phyloP scores from a whole-genome alignment of 2,329 filamentous ascomycete species.

The Neoascochyta sp. region DNA sequence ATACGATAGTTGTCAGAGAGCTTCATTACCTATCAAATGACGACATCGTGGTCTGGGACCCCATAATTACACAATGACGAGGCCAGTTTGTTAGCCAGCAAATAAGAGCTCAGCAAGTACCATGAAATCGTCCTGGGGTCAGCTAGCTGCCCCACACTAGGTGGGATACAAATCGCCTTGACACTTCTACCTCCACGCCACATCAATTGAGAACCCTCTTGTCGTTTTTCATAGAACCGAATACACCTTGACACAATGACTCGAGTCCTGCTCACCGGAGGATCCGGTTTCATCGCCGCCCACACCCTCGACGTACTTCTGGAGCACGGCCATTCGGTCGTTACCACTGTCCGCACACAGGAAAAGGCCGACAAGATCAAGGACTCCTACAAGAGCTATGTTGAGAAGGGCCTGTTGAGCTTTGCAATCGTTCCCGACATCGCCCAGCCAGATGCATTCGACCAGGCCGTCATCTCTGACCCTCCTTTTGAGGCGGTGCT shows the following conservation, averaged over 20 bases:
- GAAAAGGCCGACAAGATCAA: slow-evolving; percentile 61
- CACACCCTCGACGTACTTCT: slow-evolving; percentile 60
- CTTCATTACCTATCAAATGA: too few relatives aligned
- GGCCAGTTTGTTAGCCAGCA: too few relatives aligned
- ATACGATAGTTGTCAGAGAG: too few relatives aligned
- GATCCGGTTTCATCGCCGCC: slow-evolving; percentile 63
- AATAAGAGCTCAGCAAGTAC: too few relatives aligned
- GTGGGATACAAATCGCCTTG: too few relatives aligned
- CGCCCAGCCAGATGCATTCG: slow-evolving; percentile 64
- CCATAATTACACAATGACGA: too few relatives aligned
- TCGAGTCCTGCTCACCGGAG: slow-evolving; percentile 47
- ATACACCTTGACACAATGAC: slow-evolving; percentile 26
- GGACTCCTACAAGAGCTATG: slow-evolving; percentile 48
- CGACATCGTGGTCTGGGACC: too few relatives aligned
- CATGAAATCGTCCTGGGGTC: too few relatives aligned
- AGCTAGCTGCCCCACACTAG: slow-evolving; percentile 10
- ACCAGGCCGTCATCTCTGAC: slow-evolving; percentile 55
- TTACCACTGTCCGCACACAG: slow-evolving; percentile 60
- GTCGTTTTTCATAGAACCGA: too few relatives aligned
- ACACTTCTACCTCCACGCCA: too few relatives aligned
- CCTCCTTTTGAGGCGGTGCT: slow-evolving; percentile 66
- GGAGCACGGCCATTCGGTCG: slow-evolving; percentile 55
- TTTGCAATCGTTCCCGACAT: slow-evolving; percentile 71
- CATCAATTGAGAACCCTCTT: too few relatives aligned
- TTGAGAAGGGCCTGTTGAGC: slow-evolving; percentile 55